Conservation (phyloP, 768 basidiomycete species). For the Phallus indusiatus region DNA sequence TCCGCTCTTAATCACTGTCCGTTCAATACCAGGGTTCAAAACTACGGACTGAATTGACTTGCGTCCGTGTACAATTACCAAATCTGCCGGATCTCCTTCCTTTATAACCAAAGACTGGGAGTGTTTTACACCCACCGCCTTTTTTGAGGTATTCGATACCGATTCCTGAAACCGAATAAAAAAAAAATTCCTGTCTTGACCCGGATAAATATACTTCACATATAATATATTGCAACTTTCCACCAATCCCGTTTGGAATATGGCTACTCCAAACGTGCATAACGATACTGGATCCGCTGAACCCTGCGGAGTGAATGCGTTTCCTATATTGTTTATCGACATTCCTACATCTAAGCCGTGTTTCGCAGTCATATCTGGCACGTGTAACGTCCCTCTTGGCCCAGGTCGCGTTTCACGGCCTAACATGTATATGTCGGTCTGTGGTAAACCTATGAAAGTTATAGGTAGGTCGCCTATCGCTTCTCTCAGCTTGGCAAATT, state of each 20-base stretch:
- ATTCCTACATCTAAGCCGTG: slow-evolving; percentile 42
- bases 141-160: slow-evolving; percentile 44
- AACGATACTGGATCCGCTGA: slow-evolving; percentile 51
- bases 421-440: slow-evolving; percentile 64
- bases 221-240: slow-evolving; percentile 36
- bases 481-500: slow-evolving; percentile 35
- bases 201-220: slow-evolving; percentile 25
- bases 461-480: slow-evolving; percentile 37
- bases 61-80: slow-evolving; percentile 47
- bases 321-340: slow-evolving; percentile 57
- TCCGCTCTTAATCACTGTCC: slow-evolving; percentile 42
- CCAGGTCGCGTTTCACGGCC: slow-evolving; percentile 28
- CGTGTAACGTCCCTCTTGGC: slow-evolving; percentile 47
- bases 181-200: slow-evolving; percentile 7
- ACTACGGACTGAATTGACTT: slow-evolving; percentile 35
- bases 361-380: slow-evolving; percentile 32
- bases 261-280: slow-evolving; percentile 45
- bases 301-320: slow-evolving; percentile 64
- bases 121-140: slow-evolving; percentile 31
- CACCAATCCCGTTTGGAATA: slow-evolving; percentile 49
- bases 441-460: slow-evolving; percentile 46
- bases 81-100: slow-evolving; percentile 41
- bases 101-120: slow-evolving; percentile 27
- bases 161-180: slow-evolving; percentile 28
- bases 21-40: slow-evolving; percentile 39